A percentile compares a stretch with the other conserved stretches of the same genome.
phyloP scores from a whole-genome alignment of 257 asterid genomes.

The Capsicum baccatum region DNA sequence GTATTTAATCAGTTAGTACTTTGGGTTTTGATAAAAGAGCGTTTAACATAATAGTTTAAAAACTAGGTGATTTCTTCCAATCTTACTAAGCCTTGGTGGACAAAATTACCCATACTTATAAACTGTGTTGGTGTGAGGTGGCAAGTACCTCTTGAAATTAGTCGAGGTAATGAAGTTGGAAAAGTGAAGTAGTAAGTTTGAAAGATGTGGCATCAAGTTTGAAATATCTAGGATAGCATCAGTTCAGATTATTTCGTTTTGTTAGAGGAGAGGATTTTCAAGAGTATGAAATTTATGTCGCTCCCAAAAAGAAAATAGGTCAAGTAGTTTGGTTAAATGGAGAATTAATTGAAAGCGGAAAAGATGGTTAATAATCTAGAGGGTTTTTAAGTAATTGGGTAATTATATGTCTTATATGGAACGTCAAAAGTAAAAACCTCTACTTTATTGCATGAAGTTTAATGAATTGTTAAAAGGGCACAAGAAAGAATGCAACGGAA shows the following conservation, averaged over 20 bases:
- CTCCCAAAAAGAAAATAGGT: neutral
- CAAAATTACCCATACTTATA: neutral
- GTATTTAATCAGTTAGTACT: too few species aligned
- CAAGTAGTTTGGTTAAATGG: neutral
- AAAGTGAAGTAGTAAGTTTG: neutral
- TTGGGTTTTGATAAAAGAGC: too few species aligned
- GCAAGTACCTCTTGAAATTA: neutral
- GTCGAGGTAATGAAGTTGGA: neutral
- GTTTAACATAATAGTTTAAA: neutral
- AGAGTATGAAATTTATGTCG: neutral
- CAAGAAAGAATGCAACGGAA: slow-evolving; percentile 23
- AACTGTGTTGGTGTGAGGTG: neutral
- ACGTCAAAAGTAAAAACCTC: neutral
- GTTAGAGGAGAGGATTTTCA: slow-evolving; percentile 2
- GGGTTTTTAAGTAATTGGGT: slow-evolving; percentile 3
- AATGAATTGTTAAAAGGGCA: neutral
- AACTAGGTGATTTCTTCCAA: neutral
- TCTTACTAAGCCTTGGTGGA: neutral
- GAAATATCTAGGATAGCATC: slow-evolving; percentile 15
- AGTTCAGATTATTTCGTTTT: neutral
- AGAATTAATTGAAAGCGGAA: neutral
- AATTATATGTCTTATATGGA: neutral
- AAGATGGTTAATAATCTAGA: neutral
- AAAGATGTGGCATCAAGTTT: slow-evolving; percentile 15
- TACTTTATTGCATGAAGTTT: neutral